Percentiles rank a stretch among this genome's conserved stretches.
Conservation (phyloP, 768 basidiomycete genomes). For the Termitomyces sp. region DNA sequence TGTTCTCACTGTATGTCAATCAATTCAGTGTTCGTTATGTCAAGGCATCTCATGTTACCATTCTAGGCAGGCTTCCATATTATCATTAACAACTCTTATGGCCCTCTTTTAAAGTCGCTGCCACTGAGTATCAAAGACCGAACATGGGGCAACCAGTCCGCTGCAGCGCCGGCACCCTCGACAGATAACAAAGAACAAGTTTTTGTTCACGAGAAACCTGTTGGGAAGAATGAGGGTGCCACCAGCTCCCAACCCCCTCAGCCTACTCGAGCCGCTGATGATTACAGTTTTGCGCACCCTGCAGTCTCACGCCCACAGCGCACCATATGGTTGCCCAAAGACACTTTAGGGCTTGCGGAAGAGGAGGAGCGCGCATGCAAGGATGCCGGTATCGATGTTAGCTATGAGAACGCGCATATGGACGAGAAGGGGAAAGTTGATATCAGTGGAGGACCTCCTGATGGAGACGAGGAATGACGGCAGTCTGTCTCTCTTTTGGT, state of each 20-base stretch:
- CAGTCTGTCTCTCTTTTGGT: neutral
- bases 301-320: slow-evolving; percentile 69
- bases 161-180: neutral
- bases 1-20: slow-evolving; percentile 62
- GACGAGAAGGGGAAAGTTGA: slow-evolving; percentile 56
- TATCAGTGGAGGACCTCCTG: slow-evolving; percentile 35
- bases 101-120: slow-evolving; percentile 66
- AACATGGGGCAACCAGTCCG: slow-evolving; percentile 32
- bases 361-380: slow-evolving; percentile 56
- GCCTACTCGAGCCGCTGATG: slow-evolving; percentile 19
- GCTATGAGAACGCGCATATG: slow-evolving; percentile 46
- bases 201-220: neutral
- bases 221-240: slow-evolving; percentile 3
- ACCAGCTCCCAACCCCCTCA: neutral
- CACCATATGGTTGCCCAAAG: slow-evolving; percentile 80
- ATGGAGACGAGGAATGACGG: slow-evolving; percentile 7
- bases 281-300: slow-evolving; percentile 85
- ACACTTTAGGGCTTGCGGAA: slow-evolving; percentile 56
- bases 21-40: neutral
- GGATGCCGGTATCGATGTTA: slow-evolving; percentile 46
- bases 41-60: too few relatives aligned
- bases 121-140: slow-evolving; percentile 77
- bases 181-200: neutral
- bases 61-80: slow-evolving; percentile 63
- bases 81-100: slow-evolving; percentile 73